Percentiles rank a stretch among this genome's conserved stretches.
Evolutionary conservation across 2,329 filamentous ascomycete genomes (phyloP).

Genomic region (Alternaria hordeiaustralica): DNA sequence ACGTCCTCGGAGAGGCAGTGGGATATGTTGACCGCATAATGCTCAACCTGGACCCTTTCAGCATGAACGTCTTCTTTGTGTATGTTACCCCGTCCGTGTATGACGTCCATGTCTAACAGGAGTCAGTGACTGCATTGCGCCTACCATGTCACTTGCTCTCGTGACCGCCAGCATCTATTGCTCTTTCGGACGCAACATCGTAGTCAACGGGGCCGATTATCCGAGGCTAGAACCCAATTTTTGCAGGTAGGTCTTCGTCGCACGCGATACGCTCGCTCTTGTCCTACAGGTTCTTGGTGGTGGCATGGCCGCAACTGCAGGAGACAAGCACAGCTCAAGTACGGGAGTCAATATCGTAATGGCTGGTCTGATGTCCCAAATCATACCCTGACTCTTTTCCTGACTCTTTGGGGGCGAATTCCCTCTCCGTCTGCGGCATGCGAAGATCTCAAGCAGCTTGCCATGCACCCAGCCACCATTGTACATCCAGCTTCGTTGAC

Average conservation of each 20-base stretch:
- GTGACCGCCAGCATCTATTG: slow-evolving; percentile 62
- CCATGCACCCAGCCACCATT: slow-evolving; percentile 27
- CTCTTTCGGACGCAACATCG: slow-evolving; percentile 61
- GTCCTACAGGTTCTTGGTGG: slow-evolving; percentile 63
- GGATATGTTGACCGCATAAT: slow-evolving; percentile 63
- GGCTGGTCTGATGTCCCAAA: slow-evolving; percentile 62
- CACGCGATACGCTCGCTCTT: slow-evolving; percentile 63
- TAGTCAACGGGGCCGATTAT: slow-evolving; percentile 53
- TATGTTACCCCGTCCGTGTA: slow-evolving; percentile 38
- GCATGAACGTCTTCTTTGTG: slow-evolving; percentile 57
- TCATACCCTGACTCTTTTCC: slow-evolving; percentile 60
- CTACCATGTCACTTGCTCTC: slow-evolving; percentile 64
- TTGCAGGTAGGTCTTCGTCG: slow-evolving; percentile 65
- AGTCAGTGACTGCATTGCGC: slow-evolving; percentile 58
- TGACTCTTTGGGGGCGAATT: slow-evolving; percentile 49
- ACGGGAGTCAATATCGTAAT: slow-evolving; percentile 62
- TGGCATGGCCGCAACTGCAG: slow-evolving; percentile 60
- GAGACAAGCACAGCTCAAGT: slow-evolving; percentile 47
- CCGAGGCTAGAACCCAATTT: slow-evolving; percentile 38
- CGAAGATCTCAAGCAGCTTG: slow-evolving; percentile 23
- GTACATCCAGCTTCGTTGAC: slow-evolving; percentile 25
- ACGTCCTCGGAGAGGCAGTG: slow-evolving; percentile 58
- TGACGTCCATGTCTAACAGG: background rate
- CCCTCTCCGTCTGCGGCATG: slow-evolving; percentile 23
- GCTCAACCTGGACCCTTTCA: slow-evolving; percentile 60